Percentiles rank a stretch among this genome's conserved stretches.
phyloP scores from a whole-genome alignment of 345 rosid genomes.

The Xanthoceras sorbifolium region DNA sequence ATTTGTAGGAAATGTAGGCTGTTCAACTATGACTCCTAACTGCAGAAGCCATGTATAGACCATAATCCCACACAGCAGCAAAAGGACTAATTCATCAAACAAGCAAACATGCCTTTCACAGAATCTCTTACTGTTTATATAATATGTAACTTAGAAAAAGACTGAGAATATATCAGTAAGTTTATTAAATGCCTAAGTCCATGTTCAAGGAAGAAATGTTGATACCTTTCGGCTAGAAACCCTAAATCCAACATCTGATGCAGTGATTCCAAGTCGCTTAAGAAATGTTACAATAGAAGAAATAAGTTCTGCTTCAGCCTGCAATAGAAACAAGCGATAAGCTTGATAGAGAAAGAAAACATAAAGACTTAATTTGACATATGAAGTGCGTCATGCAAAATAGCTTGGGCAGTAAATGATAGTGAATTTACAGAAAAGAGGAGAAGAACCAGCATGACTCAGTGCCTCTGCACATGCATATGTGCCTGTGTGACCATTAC shows the following conservation, averaged over 20 bases:
- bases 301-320: constrained; percentile 97
- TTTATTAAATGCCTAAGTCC: too few species aligned
- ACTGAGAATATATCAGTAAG: too few species aligned
- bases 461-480: background rate
- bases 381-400: background rate
- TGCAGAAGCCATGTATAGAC: background rate
- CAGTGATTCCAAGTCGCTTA: constrained; percentile 77
- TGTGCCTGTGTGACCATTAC: background rate
- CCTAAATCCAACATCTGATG: constrained; percentile 88
- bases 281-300: constrained; percentile 81
- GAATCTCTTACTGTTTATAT: background rate
- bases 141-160: too few species aligned
- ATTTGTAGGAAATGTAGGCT: background rate
- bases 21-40: background rate
- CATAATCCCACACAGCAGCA: background rate
- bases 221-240: constrained; percentile 93
- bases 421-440: background rate
- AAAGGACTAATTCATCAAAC: background rate
- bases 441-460: background rate
- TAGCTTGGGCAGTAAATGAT: background rate
- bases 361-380: background rate
- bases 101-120: background rate
- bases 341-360: constrained; percentile 8
- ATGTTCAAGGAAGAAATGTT: background rate
- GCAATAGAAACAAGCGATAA: constrained; percentile 7